Conservation (phyloP, 2,329 filamentous ascomycete genomes). For the Periconia digitata region DNA sequence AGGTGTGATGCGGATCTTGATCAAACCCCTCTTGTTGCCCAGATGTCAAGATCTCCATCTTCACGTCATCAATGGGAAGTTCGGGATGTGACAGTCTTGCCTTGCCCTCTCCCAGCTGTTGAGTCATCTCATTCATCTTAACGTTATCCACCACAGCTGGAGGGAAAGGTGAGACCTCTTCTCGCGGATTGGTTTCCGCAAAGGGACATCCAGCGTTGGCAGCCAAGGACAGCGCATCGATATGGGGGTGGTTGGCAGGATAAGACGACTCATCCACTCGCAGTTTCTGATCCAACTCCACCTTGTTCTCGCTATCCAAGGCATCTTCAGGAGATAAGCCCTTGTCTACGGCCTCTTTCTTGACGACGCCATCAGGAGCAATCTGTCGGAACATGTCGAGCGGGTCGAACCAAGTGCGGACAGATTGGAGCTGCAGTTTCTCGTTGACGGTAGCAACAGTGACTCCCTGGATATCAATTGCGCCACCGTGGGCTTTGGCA, state of each 20-base stretch:
- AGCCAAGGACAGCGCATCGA: slow-evolving; percentile 5
- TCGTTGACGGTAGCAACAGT: slow-evolving; percentile 65
- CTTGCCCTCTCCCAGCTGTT: slow-evolving; percentile 5
- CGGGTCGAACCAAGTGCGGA: slow-evolving; percentile 68
- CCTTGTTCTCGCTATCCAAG: slow-evolving; percentile 18
- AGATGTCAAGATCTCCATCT: slow-evolving; percentile 33
- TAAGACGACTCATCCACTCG: slow-evolving; percentile 10
- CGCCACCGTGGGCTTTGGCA: slow-evolving; percentile 61
- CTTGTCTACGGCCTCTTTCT: slow-evolving; percentile 45
- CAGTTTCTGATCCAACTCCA: slow-evolving; percentile 13
- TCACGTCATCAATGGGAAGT: slow-evolving; percentile 4
- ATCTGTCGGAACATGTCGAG: slow-evolving; percentile 70
- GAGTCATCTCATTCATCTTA: background rate
- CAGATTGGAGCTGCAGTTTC: slow-evolving; percentile 57
- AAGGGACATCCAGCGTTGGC: slow-evolving; percentile 11
- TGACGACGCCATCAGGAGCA: slow-evolving; percentile 52
- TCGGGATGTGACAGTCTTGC: slow-evolving; percentile 37
- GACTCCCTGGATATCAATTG: slow-evolving; percentile 65
- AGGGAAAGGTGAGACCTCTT: slow-evolving; percentile 7
- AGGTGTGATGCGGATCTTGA: slow-evolving; percentile 23
- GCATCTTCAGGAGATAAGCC: slow-evolving; percentile 33
- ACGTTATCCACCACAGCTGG: slow-evolving; percentile 6
- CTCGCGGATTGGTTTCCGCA: slow-evolving; percentile 8
- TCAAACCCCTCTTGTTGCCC: slow-evolving; percentile 40
- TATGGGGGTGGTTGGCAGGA: slow-evolving; percentile 4